Evolutionary conservation across 2,329 filamentous ascomycete species (phyloP), one percentile per base, ranked within the genome.

Genomic region (Botrytis fabae): DNA sequence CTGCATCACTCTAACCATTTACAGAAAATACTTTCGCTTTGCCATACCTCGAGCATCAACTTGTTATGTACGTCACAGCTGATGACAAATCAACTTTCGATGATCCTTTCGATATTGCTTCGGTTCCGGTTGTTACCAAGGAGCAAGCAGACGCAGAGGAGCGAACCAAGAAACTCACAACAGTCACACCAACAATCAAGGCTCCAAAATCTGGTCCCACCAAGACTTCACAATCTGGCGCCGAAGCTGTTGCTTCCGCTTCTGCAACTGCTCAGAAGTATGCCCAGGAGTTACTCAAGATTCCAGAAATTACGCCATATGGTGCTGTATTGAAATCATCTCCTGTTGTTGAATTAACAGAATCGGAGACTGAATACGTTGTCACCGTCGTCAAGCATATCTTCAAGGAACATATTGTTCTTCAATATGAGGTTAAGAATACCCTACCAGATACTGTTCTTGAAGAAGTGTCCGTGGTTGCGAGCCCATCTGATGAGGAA

Each of bases 391-490:
- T 98, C 83, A 99, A 99, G 86, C 96, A 99, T 82, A 90, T 99
- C 80, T 99, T 98, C 90, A 97, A 97, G 85, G 93, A 97, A 82
- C 93, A 98, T 81, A 86, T 99, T 80, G 95, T 99, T 48, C 85
- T 99, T 71, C 96, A 99, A 81, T 99, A 96, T 83, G 93, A 98
- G 81, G 91, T 99, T 82, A 98, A 97, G 87, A 99, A 99, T 85
- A 99, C 96, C 3, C 87, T 99, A 18, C 92, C 93, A 20, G 93
- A 95, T 75, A 97, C 94, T 25, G 89, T 99, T 42, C 87, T 98
- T 48, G 94, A 97, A 81, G 93, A 97, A 75, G 94, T 97, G 25
- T 94, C 93, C 0, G 90, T 97, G 57, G 88, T 95, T 28, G 92
- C 92, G 44, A 91, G 92, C 0, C 93, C 95, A 7, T 85, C 90